phyloP scores from a whole-genome alignment of 257 asterid species.

The Nicotiana paniculata region DNA sequence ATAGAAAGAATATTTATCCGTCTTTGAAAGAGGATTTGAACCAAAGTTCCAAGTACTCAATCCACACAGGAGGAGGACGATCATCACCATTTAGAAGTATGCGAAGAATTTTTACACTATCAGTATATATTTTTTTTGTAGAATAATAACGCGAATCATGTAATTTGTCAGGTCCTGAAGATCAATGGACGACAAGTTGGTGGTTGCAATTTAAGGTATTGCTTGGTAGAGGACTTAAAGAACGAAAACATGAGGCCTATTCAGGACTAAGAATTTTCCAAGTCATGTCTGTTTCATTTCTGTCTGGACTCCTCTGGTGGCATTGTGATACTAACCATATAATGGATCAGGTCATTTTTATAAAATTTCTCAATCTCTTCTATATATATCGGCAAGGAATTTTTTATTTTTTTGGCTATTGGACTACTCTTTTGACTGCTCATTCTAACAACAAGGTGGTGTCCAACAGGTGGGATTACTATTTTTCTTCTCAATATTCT shows the following conservation, averaged over 20 bases:
- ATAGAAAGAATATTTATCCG: slow-evolving; percentile 48
- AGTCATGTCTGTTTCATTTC: slow-evolving; percentile 70
- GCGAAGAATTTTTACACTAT: background rate
- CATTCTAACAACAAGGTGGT: background rate
- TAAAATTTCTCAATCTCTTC: no score
- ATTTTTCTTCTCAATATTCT: slow-evolving; percentile 80
- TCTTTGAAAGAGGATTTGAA: slow-evolving; percentile 48
- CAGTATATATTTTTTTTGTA: background rate
- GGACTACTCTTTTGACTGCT: no score
- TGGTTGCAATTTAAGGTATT: slow-evolving; percentile 82
- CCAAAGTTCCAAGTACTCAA: slow-evolving; percentile 10
- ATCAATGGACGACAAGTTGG: slow-evolving; percentile 75
- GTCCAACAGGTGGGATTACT: slow-evolving; percentile 65
- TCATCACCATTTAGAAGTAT: slow-evolving; percentile 39
- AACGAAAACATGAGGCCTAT: slow-evolving; percentile 67
- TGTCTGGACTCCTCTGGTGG: slow-evolving; percentile 91
- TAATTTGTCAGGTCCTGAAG: slow-evolving; percentile 33
- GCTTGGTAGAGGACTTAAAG: slow-evolving; percentile 69
- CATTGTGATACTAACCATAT: slow-evolving; percentile 69
- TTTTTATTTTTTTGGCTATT: no score
- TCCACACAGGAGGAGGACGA: slow-evolving; percentile 10
- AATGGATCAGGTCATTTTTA: slow-evolving; percentile 70
- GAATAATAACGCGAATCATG: background rate
- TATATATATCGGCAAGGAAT: no score
- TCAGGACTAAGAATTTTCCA: slow-evolving; percentile 64